Conservation (phyloP, 306 rosid species). For the Mimosa bimucronata region DNA sequence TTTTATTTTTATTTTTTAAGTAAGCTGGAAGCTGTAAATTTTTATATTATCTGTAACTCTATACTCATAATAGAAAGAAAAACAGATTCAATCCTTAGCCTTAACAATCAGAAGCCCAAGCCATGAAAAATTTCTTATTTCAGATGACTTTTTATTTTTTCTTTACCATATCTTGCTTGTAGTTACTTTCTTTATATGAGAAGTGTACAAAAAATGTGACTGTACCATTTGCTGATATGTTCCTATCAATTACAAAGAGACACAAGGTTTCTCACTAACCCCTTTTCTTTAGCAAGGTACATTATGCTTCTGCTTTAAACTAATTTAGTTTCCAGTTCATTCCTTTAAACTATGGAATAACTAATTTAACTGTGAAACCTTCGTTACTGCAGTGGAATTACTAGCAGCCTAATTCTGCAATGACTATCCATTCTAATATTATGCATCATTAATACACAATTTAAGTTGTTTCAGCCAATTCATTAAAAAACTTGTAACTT, state of each 20-base stretch:
- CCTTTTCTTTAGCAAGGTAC: neutral
- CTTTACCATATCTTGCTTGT: neutral
- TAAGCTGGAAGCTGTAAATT: conserved; percentile 30
- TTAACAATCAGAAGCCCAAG: neutral
- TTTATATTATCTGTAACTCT: conserved; percentile 21
- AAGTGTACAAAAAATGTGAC: neutral
- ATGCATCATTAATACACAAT: no score
- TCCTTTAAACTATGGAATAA: no score
- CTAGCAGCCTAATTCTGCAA: no score
- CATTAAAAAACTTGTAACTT: no score
- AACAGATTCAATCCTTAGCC: neutral
- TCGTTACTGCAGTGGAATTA: no score
- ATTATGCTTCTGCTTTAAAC: neutral
- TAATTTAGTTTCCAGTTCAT: no score
- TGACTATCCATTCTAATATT: no score
- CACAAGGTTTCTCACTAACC: neutral
- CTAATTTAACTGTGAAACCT: no score
- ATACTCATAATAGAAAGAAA: conserved; percentile 29
- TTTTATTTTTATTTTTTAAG: neutral
- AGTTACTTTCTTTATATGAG: neutral
- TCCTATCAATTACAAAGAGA: neutral
- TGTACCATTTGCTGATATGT: neutral
- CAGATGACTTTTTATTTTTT: neutral
- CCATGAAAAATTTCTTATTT: neutral
- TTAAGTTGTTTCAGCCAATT: no score